Evolutionary conservation across 1,284 basidiomycete species (phyloP), one percentile per base, ranked within the genome.

Genomic region (Heterobasidion annosum): DNA sequence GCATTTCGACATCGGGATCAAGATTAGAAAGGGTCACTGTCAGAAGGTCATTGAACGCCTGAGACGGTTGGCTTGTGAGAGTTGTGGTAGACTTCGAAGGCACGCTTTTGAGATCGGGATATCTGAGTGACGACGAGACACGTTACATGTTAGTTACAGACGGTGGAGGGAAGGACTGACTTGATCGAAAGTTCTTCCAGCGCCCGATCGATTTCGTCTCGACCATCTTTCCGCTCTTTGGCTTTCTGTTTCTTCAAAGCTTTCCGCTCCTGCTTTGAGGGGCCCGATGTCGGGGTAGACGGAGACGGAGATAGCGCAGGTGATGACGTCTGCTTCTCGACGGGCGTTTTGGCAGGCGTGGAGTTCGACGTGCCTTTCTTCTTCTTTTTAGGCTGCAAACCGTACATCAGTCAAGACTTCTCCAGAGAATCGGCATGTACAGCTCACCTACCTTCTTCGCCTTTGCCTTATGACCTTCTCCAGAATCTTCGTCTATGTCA

Each of bases 1-100:
- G 84, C 68, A 97, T 80, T 67, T 98, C 94, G 0, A 85, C 85
- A 55, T 95, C 92, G 9, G 85, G 78, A 58, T 97, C 93, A 15
- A 97, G 81, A 62, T 92, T 79, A 52, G 85, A 75, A 0, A 86
- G 71, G 0, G 90, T 91, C 4, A 94, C 83, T 0, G 85, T 74
- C 5, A 96, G 76, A 0, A 95, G 77, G 35, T 77, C 67, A 3
- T 82, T 71, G 10, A 86, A 70, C 9, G 72, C 68, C 8, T 63
- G 66, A 42, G 66, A 62, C 16, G 62, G 60, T 16, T 58, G 60
- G 1, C 61, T 58, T 5, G 64, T 58, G 12, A 69, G 57, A 60
- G 63, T 43, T 1, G 65, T 55, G 8, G 59, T 58, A 8, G 61
- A 53, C 1, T 34, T 10, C 15, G 58, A 25, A 9, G 63, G 57